These are phyloP conservation scores for Salix purpurea DNA, from an alignment of 345 rosid species.

Conservation along the genomic window DNA sequence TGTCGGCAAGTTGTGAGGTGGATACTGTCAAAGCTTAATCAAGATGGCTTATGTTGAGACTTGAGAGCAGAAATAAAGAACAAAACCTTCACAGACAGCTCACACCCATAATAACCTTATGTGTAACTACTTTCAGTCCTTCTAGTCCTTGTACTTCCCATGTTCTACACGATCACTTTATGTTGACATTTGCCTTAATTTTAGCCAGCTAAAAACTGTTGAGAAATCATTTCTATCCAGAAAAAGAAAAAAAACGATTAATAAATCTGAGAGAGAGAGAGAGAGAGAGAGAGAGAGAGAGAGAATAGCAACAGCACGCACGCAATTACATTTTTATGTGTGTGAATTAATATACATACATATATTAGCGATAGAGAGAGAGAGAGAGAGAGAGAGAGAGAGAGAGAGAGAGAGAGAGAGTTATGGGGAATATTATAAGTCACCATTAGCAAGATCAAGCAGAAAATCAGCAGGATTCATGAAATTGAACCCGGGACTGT, in stretches of 20 bases:
- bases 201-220: background rate
- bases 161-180: slow-evolving; percentile 18
- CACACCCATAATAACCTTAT: background rate
- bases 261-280: background rate
- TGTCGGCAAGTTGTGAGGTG: slow-evolving; percentile 3
- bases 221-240: background rate
- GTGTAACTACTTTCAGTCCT: background rate
- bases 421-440: background rate
- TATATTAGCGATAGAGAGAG: background rate
- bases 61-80: background rate
- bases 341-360: background rate
- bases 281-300: too few relatives aligned
- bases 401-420: too few relatives aligned
- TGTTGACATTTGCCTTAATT: background rate
- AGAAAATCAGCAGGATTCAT: slow-evolving; percentile 87
- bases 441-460: slow-evolving; percentile 93
- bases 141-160: slow-evolving; percentile 19
- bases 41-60: background rate
- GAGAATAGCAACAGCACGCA: background rate
- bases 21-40: background rate
- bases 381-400: too few relatives aligned
- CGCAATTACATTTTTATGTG: background rate
- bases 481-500: slow-evolving; percentile 52
- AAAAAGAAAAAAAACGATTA: background rate
- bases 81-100: background rate